phyloP scores from a whole-genome alignment of 148 eudicot species.

The Rhododendron griersonianum region DNA sequence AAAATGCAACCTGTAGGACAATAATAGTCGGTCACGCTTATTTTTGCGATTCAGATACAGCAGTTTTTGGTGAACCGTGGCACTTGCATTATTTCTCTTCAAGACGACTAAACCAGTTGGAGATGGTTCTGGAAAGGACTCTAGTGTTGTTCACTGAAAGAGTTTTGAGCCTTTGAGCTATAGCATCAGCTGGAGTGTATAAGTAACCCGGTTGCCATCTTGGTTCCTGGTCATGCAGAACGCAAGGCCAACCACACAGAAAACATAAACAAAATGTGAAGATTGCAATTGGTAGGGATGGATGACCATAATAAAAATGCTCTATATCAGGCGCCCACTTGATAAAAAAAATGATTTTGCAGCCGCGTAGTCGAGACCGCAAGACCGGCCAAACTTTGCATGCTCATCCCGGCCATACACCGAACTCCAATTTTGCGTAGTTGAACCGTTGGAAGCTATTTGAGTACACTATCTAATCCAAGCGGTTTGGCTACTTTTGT shows the following conservation, averaged over 20 bases:
- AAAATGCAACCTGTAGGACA: neutral
- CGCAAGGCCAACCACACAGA: neutral
- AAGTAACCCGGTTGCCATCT: conserved; percentile 72
- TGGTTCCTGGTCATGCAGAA: conserved; percentile 55
- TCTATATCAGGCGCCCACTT: neutral
- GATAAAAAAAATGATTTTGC: neutral
- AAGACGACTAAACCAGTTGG: conserved; percentile 50
- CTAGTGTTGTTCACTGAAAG: conserved; percentile 60
- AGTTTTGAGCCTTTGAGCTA: conserved; percentile 77
- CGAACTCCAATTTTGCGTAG: neutral
- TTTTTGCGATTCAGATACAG: neutral
- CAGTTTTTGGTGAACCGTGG: neutral
- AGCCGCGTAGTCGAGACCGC: neutral
- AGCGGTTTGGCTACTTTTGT: neutral
- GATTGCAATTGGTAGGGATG: neutral
- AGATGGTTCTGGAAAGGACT: conserved; percentile 55
- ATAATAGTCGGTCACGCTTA: neutral
- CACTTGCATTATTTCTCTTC: conserved; percentile 13
- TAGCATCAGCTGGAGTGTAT: conserved; percentile 88
- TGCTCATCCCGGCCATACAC: neutral
- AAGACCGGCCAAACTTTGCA: neutral
- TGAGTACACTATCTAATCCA: neutral
- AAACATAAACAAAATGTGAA: neutral
- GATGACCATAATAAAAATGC: neutral
- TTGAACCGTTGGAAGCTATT: neutral